Evolutionary conservation across 495 filamentous ascomycete genomes (phyloP).

Genomic region (Lasiosphaeris hirsuta): DNA sequence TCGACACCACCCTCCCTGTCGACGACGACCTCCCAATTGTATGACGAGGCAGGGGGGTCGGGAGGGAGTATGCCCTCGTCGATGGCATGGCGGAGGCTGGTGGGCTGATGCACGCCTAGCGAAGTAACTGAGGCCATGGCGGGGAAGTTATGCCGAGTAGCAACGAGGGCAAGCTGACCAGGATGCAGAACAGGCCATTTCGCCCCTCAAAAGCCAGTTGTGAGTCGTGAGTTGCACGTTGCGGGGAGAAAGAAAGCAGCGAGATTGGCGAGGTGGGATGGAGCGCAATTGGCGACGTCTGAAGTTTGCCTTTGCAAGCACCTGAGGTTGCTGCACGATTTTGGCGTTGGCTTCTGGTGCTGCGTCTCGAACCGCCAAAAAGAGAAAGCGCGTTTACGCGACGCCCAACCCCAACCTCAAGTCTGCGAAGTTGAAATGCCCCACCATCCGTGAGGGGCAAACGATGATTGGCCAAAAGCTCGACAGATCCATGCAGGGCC

Average conservation of each 20-base stretch:
- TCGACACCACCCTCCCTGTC: conserved; percentile 44
- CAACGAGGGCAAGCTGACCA: not conserved
- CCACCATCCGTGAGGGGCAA: conserved; percentile 16
- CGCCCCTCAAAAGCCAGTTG: not conserved
- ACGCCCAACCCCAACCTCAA: not conserved
- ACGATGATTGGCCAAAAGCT: conserved; percentile 25
- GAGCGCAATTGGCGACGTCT: not conserved
- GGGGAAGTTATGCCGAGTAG: not conserved
- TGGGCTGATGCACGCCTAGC: conserved; percentile 81
- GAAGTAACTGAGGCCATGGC: conserved; percentile 84
- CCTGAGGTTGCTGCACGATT: not conserved
- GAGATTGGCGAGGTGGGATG: too few species aligned
- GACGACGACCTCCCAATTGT: conserved; percentile 62
- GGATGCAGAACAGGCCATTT: conserved; percentile 11
- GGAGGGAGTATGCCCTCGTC: conserved; percentile 72
- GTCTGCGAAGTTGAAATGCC: not conserved
- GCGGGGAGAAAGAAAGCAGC: too few species aligned
- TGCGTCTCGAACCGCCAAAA: not conserved
- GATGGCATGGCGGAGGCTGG: conserved; percentile 77
- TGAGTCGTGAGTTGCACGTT: too few species aligned
- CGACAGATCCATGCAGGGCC: not conserved
- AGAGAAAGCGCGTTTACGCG: conserved; percentile 13
- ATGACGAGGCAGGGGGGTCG: conserved; percentile 62
- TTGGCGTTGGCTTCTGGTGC: not conserved
- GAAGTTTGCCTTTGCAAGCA: too few species aligned